Conservation (phyloP, 768 basidiomycete species). For the Harrya chromipes region DNA sequence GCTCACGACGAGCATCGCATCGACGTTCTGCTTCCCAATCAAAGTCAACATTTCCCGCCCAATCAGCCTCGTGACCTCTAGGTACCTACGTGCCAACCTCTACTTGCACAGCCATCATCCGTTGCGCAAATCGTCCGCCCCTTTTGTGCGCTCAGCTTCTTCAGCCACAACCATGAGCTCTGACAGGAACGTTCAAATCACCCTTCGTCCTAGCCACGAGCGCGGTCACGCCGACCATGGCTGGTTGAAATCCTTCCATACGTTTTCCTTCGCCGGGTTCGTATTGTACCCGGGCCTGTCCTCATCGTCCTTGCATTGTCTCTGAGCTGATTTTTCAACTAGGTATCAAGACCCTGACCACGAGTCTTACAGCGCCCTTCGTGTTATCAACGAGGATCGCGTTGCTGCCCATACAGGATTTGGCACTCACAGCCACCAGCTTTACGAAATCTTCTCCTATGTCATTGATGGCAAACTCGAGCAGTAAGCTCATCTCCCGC, state of each 20-base stretch:
- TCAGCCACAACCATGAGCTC: slow-evolving; percentile 15
- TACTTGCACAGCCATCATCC: neutral
- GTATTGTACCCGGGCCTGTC: slow-evolving; percentile 18
- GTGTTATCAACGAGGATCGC: slow-evolving; percentile 94
- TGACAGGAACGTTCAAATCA: slow-evolving; percentile 32
- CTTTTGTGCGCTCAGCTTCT: neutral
- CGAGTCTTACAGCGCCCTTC: slow-evolving; percentile 65
- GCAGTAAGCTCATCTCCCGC: slow-evolving; percentile 51
- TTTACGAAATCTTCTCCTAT: slow-evolving; percentile 93
- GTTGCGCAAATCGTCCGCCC: neutral
- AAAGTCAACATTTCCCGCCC: slow-evolving; percentile 4
- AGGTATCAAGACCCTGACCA: slow-evolving; percentile 62
- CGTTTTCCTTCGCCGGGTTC: slow-evolving; percentile 72
- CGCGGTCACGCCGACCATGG: slow-evolving; percentile 76
- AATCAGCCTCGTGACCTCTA: neutral
- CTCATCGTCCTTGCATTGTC: slow-evolving; percentile 10
- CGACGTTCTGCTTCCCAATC: neutral
- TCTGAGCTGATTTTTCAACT: slow-evolving; percentile 3
- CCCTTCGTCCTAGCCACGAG: slow-evolving; percentile 55
- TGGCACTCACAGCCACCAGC: slow-evolving; percentile 77
- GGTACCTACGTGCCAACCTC: slow-evolving; percentile 4
- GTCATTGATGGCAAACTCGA: slow-evolving; percentile 75
- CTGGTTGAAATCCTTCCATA: slow-evolving; percentile 87
- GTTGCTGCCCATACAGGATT: slow-evolving; percentile 76
- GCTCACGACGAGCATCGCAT: neutral